Conservation (phyloP, 139 green algal species). For the Volvox africanus region DNA sequence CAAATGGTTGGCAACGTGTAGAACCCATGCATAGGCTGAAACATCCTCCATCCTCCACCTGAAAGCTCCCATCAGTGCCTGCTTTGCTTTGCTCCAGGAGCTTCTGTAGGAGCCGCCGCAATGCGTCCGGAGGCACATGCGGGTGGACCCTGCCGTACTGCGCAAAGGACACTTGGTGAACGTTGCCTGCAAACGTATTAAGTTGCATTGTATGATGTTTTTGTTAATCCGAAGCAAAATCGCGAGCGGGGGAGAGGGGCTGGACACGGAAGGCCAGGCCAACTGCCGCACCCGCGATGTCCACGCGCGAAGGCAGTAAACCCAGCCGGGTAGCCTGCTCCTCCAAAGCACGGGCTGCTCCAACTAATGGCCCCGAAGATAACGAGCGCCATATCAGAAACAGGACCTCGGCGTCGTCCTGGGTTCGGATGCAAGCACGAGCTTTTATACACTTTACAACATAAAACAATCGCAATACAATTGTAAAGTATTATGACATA, state of each 20-base stretch:
- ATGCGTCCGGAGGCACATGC: slow-evolving; percentile 55
- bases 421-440: neutral
- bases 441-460: neutral
- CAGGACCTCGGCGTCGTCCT: slow-evolving; percentile 33
- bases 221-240: neutral
- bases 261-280: too few relatives aligned
- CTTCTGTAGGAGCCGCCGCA: slow-evolving; percentile 62
- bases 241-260: too few relatives aligned
- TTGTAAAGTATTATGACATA: neutral
- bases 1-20: too few relatives aligned
- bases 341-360: slow-evolving; percentile 56
- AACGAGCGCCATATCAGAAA: slow-evolving; percentile 41
- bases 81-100: slow-evolving; percentile 44
- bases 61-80: neutral
- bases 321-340: slow-evolving; percentile 48
- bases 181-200: slow-evolving; percentile 54
- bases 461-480: neutral
- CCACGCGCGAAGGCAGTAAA: slow-evolving; percentile 70
- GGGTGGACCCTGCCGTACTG: slow-evolving; percentile 50
- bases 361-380: neutral
- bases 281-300: slow-evolving; percentile 41
- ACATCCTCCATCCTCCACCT: neutral
- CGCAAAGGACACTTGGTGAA: slow-evolving; percentile 32
- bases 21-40: too few relatives aligned
- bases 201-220: neutral